A percentile compares a stretch with the other conserved stretches of the same genome.
Conservation (phyloP, 2,329 filamentous ascomycete genomes). For the Colletotrichum sojae region DNA sequence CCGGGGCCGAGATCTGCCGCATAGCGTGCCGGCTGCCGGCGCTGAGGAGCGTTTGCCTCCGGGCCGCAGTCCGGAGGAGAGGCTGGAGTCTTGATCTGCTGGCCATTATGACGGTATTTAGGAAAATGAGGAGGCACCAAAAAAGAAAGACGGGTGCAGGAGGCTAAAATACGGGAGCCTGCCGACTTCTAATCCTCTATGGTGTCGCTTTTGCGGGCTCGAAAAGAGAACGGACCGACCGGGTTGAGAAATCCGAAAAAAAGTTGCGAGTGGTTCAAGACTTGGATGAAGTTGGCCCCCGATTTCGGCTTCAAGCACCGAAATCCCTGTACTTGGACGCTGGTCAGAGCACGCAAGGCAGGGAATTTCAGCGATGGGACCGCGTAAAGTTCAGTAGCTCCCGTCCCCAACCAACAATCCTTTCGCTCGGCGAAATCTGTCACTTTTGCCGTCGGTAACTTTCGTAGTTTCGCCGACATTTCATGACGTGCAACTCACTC, state of each 20-base stretch:
- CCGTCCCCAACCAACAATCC: neutral
- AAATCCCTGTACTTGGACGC: slow-evolving; percentile 1
- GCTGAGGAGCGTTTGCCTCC: slow-evolving; percentile 39
- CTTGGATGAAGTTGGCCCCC: slow-evolving; percentile 19
- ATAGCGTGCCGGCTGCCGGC: slow-evolving; percentile 28
- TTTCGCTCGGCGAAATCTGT: slow-evolving; percentile 20
- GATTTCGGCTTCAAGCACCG: slow-evolving; percentile 37
- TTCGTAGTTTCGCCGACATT: neutral
- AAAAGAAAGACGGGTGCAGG: slow-evolving; percentile 7
- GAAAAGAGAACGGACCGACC: neutral
- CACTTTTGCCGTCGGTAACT: slow-evolving; percentile 31
- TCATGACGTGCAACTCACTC: neutral
- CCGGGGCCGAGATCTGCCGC: slow-evolving; percentile 34
- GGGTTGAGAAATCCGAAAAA: slow-evolving; percentile 9
- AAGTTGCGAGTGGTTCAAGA: slow-evolving; percentile 21
- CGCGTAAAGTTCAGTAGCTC: slow-evolving; percentile 11
- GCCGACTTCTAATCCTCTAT: slow-evolving; percentile 4
- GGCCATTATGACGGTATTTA: slow-evolving; percentile 37
- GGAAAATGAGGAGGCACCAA: neutral
- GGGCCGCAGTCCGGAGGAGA: slow-evolving; percentile 40
- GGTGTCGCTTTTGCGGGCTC: slow-evolving; percentile 1
- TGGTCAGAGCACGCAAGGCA: slow-evolving; percentile 3
- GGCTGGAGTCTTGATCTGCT: slow-evolving; percentile 42
- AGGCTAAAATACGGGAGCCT: slow-evolving; percentile 1
- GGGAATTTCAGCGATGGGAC: slow-evolving; percentile 1